Evolutionary conservation across 192 early-diverging fungal species (phyloP).

Genomic region (Chytriomyces sp.): DNA sequence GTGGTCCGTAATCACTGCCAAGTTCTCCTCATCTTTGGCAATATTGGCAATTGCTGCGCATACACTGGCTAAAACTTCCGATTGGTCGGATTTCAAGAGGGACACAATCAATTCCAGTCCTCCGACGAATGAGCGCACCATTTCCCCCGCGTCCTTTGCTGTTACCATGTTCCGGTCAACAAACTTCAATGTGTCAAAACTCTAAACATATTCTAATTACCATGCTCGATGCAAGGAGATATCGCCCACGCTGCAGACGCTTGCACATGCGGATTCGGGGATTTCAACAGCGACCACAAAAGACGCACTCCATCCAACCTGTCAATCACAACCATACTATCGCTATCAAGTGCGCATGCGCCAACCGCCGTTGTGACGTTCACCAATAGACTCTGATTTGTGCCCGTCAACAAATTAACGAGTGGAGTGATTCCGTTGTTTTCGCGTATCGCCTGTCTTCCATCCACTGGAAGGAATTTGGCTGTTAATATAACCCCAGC

Average conservation of each 20-base stretch:
- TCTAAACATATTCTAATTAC: constrained; percentile 36
- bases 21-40: constrained; percentile 72
- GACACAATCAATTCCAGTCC: constrained; percentile 71
- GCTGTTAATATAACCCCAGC: neutral
- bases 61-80: constrained; percentile 64
- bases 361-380: constrained; percentile 71
- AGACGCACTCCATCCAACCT: constrained; percentile 66
- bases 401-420: constrained; percentile 64
- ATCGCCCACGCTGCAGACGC: constrained; percentile 71
- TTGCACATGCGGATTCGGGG: constrained; percentile 63
- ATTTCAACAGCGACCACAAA: constrained; percentile 70
- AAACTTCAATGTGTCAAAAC: neutral
- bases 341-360: constrained; percentile 62
- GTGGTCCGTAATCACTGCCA: constrained; percentile 74
- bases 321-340: constrained; percentile 71
- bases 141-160: constrained; percentile 73
- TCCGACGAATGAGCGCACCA: constrained; percentile 73
- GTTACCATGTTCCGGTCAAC: neutral
- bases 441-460: constrained; percentile 61
- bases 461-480: constrained; percentile 53
- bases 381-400: constrained; percentile 64
- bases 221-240: constrained; percentile 71
- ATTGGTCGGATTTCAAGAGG: constrained; percentile 64
- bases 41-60: constrained; percentile 73
- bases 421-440: constrained; percentile 66